A percentile compares a stretch with the other conserved stretches of the same genome.
These are phyloP conservation scores for Plectranthus barbatus DNA, from an alignment of 257 asterid species.

Conservation along the genomic window DNA sequence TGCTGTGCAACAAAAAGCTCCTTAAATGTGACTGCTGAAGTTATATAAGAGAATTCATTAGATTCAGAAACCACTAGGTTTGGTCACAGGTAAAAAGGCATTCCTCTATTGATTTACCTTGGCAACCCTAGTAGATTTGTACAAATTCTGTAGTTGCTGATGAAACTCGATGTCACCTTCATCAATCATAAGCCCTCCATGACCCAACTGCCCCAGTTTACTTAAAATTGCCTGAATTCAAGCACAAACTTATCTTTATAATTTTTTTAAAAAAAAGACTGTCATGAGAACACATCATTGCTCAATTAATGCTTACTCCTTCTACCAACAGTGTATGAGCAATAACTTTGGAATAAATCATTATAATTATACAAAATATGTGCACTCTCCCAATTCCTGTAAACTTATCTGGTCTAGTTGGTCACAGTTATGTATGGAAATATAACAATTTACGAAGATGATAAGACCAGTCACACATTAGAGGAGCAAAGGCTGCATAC, in stretches of 20 bases:
- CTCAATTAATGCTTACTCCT: no score
- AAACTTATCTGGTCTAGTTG: no score
- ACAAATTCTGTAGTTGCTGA: conserved; percentile 62
- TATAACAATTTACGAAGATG: no score
- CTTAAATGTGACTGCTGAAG: conserved; percentile 55
- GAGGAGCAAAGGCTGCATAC: no score
- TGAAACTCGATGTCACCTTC: conserved; percentile 67
- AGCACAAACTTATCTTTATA: background rate
- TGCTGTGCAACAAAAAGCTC: conserved; percentile 81
- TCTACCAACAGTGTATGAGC: no score
- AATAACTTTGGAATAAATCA: no score
- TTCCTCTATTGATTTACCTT: conserved; percentile 47
- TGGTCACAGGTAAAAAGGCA: background rate
- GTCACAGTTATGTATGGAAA: no score
- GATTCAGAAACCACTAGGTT: conserved; percentile 24
- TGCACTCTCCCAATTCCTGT: no score
- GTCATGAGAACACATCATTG: no score
- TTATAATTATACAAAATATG: no score
- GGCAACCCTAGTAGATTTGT: conserved; percentile 83
- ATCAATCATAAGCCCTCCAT: conserved; percentile 64
- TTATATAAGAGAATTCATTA: conserved; percentile 34
- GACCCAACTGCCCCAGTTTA: conserved; percentile 83
- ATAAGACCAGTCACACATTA: no score
- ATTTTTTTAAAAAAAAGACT: no score
- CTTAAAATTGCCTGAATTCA: conserved; percentile 68